phyloP scores from a whole-genome alignment of 768 basidiomycete species.

The Russula foetens region DNA sequence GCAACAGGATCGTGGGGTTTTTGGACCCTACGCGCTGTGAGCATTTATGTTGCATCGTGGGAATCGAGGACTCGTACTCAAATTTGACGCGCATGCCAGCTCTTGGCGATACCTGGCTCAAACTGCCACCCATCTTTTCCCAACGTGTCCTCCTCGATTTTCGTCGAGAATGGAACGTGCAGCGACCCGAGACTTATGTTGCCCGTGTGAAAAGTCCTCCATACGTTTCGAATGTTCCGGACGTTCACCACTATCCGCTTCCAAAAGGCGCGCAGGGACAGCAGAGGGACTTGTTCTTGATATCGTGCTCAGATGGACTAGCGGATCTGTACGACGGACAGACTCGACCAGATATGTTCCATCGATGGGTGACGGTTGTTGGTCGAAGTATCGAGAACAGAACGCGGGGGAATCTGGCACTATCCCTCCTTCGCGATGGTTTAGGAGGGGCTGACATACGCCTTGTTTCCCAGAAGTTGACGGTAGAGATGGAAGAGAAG shows the following conservation, averaged over 20 bases:
- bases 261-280: slow-evolving; percentile 13
- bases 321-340: slow-evolving; percentile 32
- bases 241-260: slow-evolving; percentile 32
- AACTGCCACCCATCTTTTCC: slow-evolving; percentile 29
- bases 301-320: slow-evolving; percentile 43
- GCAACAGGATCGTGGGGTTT: slow-evolving; percentile 65
- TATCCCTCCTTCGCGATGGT: slow-evolving; percentile 35
- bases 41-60: slow-evolving; percentile 24
- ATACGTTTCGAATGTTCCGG: slow-evolving; percentile 36
- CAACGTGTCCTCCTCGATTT: slow-evolving; percentile 29
- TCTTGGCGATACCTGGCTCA: slow-evolving; percentile 33
- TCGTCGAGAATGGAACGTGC: slow-evolving; percentile 31
- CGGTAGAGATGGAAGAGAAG: slow-evolving; percentile 42
- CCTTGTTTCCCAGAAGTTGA: slow-evolving; percentile 36
- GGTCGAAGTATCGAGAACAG: slow-evolving; percentile 24
- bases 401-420: slow-evolving; percentile 29
- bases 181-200: slow-evolving; percentile 24
- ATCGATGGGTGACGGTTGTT: slow-evolving; percentile 31
- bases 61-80: neutral
- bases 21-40: slow-evolving; percentile 71
- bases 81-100: slow-evolving; percentile 17
- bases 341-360: slow-evolving; percentile 26
- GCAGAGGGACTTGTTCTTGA: slow-evolving; percentile 27
- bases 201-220: slow-evolving; percentile 38
- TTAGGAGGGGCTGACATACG: slow-evolving; percentile 36